Evolutionary conservation across 805 yeast species (phyloP).

Genomic region (Schwanniomyces polymorphus): DNA sequence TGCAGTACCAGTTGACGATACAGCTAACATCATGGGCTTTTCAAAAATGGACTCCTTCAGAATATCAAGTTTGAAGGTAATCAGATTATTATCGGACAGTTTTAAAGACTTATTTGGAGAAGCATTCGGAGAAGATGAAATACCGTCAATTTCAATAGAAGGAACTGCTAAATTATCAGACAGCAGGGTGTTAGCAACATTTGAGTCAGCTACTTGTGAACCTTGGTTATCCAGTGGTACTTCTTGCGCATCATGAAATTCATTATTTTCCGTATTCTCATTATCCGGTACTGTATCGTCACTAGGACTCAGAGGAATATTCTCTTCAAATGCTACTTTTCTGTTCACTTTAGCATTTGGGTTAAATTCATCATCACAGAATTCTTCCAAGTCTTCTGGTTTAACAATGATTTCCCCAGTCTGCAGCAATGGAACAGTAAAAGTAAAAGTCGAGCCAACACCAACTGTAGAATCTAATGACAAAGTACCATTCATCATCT

Average conservation of each 20-base stretch:
- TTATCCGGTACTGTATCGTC: background rate
- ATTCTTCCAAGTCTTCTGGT: constrained; percentile 34
- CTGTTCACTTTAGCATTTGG: constrained; percentile 51
- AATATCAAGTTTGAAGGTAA: background rate
- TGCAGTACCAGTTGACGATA: constrained; percentile 55
- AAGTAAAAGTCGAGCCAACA: constrained; percentile 79
- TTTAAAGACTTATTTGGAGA: background rate
- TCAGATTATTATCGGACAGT: background rate
- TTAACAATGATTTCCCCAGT: constrained; percentile 51
- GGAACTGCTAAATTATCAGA: background rate
- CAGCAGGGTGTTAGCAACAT: background rate
- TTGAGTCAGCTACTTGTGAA: too few relatives aligned
- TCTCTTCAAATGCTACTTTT: constrained; percentile 34
- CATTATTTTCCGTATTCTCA: background rate
- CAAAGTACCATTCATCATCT: constrained; percentile 87
- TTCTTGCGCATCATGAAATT: background rate
- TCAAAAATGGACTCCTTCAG: background rate
- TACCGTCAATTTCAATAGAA: background rate
- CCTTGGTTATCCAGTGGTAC: background rate
- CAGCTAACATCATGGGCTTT: constrained; percentile 45
- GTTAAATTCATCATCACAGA: constrained; percentile 71
- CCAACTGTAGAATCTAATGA: constrained; percentile 73
- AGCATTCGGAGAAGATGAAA: background rate
- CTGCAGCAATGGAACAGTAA: constrained; percentile 75
- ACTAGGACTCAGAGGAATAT: constrained; percentile 1